These are phyloP conservation scores for Aspergillus pseudoglaucus DNA, from an alignment of 2,329 filamentous ascomycete species.

Conservation along the genomic window DNA sequence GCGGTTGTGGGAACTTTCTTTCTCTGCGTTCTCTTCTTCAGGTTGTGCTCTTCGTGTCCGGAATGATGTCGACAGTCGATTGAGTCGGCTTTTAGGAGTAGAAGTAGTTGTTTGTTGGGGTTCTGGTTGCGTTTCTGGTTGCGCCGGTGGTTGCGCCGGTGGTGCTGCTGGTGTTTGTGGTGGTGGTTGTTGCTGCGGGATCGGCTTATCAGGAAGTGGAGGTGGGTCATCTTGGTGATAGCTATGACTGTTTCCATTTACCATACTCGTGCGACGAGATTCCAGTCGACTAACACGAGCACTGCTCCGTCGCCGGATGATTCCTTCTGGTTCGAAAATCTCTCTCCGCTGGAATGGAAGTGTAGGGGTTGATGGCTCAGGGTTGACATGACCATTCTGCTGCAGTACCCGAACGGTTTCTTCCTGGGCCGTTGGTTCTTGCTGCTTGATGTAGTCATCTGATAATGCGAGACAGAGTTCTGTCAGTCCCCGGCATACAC, in stretches of 20 bases:
- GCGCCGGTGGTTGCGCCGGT: neutral
- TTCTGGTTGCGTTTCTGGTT: neutral
- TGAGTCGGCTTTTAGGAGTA: slow-evolving; percentile 26
- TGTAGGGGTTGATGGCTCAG: slow-evolving; percentile 19
- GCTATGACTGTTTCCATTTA: slow-evolving; percentile 17
- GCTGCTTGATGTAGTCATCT: slow-evolving; percentile 44
- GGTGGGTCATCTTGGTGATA: slow-evolving; percentile 4
- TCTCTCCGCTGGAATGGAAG: slow-evolving; percentile 31
- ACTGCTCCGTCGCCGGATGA: slow-evolving; percentile 21
- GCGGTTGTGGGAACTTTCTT: slow-evolving; percentile 24
- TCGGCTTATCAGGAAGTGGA: slow-evolving; percentile 18
- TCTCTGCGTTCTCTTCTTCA: slow-evolving; percentile 31
- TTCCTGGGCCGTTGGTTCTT: slow-evolving; percentile 22
- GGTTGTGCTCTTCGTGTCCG: slow-evolving; percentile 30
- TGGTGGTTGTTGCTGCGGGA: neutral
- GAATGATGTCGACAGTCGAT: slow-evolving; percentile 34
- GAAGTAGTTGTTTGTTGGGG: slow-evolving; percentile 4
- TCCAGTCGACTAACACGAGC: slow-evolving; percentile 30
- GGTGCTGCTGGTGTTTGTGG: slow-evolving; percentile 3
- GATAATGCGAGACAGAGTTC: slow-evolving; percentile 83
- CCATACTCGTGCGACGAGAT: slow-evolving; percentile 34
- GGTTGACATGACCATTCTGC: slow-evolving; percentile 17
- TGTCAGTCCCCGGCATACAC: slow-evolving; percentile 84
- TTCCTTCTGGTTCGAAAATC: slow-evolving; percentile 33
- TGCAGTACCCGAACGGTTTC: slow-evolving; percentile 13